A percentile compares a stretch with the other conserved stretches of the same genome.
Conservation (phyloP, 139 green algal genomes). For the Axilococcus clingmanii region DNA sequence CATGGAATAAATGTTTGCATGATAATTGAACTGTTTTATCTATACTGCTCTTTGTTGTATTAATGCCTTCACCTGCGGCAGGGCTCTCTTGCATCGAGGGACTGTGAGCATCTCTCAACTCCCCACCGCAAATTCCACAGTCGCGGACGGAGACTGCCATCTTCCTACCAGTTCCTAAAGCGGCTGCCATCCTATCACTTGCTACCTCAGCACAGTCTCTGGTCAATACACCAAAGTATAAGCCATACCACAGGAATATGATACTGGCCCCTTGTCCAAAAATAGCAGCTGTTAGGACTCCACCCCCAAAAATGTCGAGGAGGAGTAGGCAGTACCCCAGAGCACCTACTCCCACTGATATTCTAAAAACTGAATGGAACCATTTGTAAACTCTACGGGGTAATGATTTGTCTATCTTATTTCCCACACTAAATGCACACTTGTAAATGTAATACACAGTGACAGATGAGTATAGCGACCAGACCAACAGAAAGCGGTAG, state of each 20-base stretch:
- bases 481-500: slow-evolving; percentile 63
- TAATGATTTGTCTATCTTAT: slow-evolving; percentile 40
- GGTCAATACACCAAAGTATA: slow-evolving; percentile 84
- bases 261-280: slow-evolving; percentile 19
- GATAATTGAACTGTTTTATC: slow-evolving; percentile 34
- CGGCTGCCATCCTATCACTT: slow-evolving; percentile 47
- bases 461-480: slow-evolving; percentile 35
- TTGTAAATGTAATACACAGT: slow-evolving; percentile 54
- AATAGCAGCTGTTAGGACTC: slow-evolving; percentile 27
- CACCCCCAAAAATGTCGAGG: slow-evolving; percentile 47
- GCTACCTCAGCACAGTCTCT: slow-evolving; percentile 78
- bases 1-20: slow-evolving; percentile 89
- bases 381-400: slow-evolving; percentile 64
- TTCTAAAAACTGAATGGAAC: slow-evolving; percentile 56
- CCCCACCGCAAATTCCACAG: slow-evolving; percentile 71
- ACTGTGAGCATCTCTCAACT: slow-evolving; percentile 41
- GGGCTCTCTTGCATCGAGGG: neutral
- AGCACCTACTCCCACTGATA: slow-evolving; percentile 45
- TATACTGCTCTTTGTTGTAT: neutral
- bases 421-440: slow-evolving; percentile 35
- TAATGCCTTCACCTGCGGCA: neutral
- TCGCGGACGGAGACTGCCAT: slow-evolving; percentile 34
- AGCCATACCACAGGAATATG: slow-evolving; percentile 56
- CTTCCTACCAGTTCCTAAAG: slow-evolving; percentile 33
- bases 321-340: slow-evolving; percentile 63